A percentile compares a stretch with the other conserved stretches of the same genome.
phyloP scores from a whole-genome alignment of 441 rosid species.

The Syzygium syzygioides region DNA sequence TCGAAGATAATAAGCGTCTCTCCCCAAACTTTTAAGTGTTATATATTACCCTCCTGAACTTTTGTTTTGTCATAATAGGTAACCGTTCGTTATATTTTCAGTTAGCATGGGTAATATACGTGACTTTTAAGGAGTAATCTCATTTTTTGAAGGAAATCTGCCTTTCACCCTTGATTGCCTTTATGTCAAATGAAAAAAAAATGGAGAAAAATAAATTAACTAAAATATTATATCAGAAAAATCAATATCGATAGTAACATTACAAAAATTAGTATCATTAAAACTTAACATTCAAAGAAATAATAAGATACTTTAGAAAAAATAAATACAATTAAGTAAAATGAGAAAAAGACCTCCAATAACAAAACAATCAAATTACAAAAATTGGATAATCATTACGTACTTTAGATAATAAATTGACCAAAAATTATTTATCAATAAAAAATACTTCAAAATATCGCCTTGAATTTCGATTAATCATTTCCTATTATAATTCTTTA shows the following conservation, averaged over 20 bases:
- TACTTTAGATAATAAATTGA: neutral
- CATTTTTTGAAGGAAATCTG: neutral
- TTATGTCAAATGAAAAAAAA: neutral
- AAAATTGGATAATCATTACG: neutral
- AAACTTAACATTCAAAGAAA: neutral
- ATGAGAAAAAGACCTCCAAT: neutral
- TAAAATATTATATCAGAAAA: neutral
- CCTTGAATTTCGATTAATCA: neutral
- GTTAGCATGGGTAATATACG: neutral
- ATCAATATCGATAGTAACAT: neutral
- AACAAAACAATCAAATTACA: neutral
- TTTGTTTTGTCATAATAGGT: neutral
- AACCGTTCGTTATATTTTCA: neutral
- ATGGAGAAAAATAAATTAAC: neutral
- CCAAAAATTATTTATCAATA: neutral
- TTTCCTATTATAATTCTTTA: no score
- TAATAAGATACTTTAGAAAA: neutral
- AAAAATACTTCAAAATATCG: neutral
- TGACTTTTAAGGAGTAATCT: neutral
- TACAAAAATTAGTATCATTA: neutral
- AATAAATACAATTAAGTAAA: neutral
- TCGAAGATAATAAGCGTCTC: neutral
- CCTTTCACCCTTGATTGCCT: neutral
- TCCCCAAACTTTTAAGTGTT: neutral
- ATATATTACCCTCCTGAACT: neutral